Evolutionary conservation across 2,329 filamentous ascomycete species (phyloP).

Genomic region (Cytospora paraplurivora): DNA sequence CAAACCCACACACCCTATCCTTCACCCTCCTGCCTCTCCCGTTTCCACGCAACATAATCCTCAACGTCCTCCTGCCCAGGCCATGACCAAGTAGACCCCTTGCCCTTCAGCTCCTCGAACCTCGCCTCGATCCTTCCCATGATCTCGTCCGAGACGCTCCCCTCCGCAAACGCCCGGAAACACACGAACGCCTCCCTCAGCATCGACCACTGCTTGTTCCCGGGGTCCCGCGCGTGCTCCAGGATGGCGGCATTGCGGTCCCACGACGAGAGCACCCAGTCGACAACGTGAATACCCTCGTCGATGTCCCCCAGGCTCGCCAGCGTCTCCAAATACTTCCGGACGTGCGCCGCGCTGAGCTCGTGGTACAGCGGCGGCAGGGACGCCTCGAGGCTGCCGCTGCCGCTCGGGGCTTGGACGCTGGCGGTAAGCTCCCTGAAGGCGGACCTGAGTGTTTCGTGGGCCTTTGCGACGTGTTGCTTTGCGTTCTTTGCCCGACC

Average conservation of each 20-base stretch:
- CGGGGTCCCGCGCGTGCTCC: constrained; percentile 40
- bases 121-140: constrained; percentile 38
- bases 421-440: constrained; percentile 35
- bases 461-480: constrained; percentile 28
- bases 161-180: constrained; percentile 52
- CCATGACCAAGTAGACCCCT: constrained; percentile 40
- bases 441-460: constrained; percentile 25
- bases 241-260: constrained; percentile 36
- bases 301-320: constrained; percentile 61
- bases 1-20: not conserved
- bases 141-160: constrained; percentile 40
- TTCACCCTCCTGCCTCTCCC: not conserved
- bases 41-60: constrained; percentile 35
- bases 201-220: constrained; percentile 40
- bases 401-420: constrained; percentile 31
- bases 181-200: constrained; percentile 35
- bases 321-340: constrained; percentile 65
- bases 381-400: constrained; percentile 4
- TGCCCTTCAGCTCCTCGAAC: constrained; percentile 34
- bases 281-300: constrained; percentile 58
- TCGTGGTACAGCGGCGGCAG: constrained; percentile 41
- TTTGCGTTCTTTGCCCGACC: not conserved
- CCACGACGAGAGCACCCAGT: constrained; percentile 60
- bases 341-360: constrained; percentile 50
- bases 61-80: constrained; percentile 42